A percentile compares a stretch with the other conserved stretches of the same genome.
These are phyloP conservation scores for Dalechampia spathulata DNA, from an alignment of 441 rosid species.

Conservation along the genomic window DNA sequence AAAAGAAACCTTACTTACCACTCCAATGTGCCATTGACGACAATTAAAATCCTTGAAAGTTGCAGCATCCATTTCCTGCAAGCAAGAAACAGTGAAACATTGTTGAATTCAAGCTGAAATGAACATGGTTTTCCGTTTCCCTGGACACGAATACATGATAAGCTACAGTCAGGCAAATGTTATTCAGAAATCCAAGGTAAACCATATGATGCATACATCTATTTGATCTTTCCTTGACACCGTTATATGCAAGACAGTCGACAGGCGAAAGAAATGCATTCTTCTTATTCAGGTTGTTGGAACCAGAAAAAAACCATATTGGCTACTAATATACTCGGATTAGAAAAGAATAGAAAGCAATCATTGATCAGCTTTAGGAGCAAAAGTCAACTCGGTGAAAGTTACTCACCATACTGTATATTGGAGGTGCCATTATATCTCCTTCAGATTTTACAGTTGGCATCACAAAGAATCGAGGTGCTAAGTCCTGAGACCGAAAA, in stretches of 20 bases:
- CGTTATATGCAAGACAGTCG: too few species aligned
- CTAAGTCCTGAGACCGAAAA: constrained; percentile 77
- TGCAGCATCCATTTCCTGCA: constrained; percentile 85
- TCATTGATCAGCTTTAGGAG: background rate
- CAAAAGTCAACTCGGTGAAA: background rate
- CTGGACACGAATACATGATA: too few species aligned
- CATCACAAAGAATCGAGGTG: constrained; percentile 70
- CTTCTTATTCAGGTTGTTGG: too few species aligned
- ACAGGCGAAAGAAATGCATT: too few species aligned
- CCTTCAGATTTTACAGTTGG: constrained; percentile 55
- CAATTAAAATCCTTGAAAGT: constrained; percentile 54
- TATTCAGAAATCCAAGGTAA: too few species aligned
- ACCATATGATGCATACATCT: too few species aligned
- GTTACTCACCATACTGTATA: constrained; percentile 69
- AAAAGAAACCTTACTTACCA: constrained; percentile 45
- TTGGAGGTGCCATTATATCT: constrained; percentile 47
- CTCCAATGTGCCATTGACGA: constrained; percentile 83
- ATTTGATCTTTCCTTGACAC: too few species aligned
- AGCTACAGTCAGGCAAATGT: too few species aligned
- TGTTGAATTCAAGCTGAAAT: background rate
- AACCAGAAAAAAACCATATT: too few species aligned
- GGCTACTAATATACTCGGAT: background rate
- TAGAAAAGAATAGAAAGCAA: background rate
- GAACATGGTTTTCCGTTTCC: background rate
- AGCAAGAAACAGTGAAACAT: background rate